Percentiles rank a stretch among this genome's conserved stretches.
Evolutionary conservation across 1,284 basidiomycete species (phyloP).

Genomic region (Cutaneotrichosporon mucoides): DNA sequence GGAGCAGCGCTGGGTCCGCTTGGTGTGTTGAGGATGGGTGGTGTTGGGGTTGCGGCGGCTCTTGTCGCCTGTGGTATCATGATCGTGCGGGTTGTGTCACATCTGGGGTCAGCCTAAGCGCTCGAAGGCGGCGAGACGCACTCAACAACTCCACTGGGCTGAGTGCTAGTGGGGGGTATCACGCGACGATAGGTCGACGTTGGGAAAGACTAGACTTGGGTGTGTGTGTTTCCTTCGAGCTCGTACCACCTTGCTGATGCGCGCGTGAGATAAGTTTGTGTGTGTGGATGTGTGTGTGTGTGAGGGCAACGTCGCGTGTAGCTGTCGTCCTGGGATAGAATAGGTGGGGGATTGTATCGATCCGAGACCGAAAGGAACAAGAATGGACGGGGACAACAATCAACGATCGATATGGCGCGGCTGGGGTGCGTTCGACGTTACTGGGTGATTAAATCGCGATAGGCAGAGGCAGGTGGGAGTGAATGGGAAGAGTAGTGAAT

Average conservation of each 20-base stretch:
- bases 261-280: background rate
- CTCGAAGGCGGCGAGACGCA: background rate
- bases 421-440: too few relatives aligned
- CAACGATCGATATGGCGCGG: too few relatives aligned
- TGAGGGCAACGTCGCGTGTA: too few relatives aligned
- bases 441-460: too few relatives aligned
- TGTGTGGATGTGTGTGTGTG: background rate
- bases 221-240: background rate
- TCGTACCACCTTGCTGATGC: conserved; percentile 2
- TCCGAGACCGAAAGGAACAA: too few relatives aligned
- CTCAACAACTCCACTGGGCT: background rate
- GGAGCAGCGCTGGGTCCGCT: conserved; percentile 9
- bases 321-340: too few relatives aligned
- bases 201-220: background rate
- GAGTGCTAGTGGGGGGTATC: background rate
- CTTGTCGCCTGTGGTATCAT: conserved; percentile 4
- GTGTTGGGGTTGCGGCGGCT: conserved; percentile 1
- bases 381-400: too few relatives aligned
- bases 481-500: too few relatives aligned
- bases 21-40: conserved; percentile 11
- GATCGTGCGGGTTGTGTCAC: conserved; percentile 4
- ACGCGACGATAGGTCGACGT: background rate
- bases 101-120: conserved; percentile 4
- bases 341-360: too few relatives aligned
- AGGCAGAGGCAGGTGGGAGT: too few relatives aligned